phyloP scores from a whole-genome alignment of 305 asterid species.

The Petunia hybrid region DNA sequence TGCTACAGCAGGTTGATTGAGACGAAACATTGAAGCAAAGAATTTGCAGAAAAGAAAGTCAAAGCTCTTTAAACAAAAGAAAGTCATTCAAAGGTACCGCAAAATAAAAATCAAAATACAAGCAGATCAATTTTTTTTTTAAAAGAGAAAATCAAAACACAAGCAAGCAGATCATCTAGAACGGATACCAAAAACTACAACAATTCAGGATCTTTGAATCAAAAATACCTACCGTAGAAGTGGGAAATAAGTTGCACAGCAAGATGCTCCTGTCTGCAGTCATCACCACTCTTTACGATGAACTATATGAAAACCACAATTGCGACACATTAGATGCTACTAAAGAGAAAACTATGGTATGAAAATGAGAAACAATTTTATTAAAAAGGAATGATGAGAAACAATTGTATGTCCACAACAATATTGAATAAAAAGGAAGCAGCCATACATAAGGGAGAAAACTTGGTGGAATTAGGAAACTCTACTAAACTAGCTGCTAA shows the following conservation, averaged over 20 bases:
- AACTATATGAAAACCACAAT: conserved; percentile 37
- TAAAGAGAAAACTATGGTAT: not conserved
- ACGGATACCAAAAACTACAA: not conserved
- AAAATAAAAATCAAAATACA: conserved; percentile 6
- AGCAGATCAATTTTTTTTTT: not conserved
- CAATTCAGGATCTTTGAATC: conserved; percentile 5
- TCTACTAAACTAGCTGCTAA: no score
- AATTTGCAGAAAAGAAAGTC: not conserved
- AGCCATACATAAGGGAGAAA: conserved; percentile 11
- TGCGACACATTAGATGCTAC: conserved; percentile 23
- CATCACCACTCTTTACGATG: conserved; percentile 65
- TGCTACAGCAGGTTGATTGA: not conserved
- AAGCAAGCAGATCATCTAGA: not conserved
- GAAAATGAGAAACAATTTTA: not conserved
- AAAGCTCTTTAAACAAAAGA: not conserved
- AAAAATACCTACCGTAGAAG: conserved; percentile 64
- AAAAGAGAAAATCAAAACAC: no score
- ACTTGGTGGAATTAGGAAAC: not conserved
- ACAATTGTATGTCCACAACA: not conserved
- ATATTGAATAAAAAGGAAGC: conserved; percentile 16
- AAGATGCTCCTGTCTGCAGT: conserved; percentile 66
- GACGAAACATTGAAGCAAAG: not conserved
- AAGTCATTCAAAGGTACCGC: not conserved
- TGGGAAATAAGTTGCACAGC: conserved; percentile 87
- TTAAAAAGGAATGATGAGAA: not conserved